Base-by-base conservation (phyloP, 1,284 basidiomycete species). In the Phellopilus nigrolimitatus region DNA sequence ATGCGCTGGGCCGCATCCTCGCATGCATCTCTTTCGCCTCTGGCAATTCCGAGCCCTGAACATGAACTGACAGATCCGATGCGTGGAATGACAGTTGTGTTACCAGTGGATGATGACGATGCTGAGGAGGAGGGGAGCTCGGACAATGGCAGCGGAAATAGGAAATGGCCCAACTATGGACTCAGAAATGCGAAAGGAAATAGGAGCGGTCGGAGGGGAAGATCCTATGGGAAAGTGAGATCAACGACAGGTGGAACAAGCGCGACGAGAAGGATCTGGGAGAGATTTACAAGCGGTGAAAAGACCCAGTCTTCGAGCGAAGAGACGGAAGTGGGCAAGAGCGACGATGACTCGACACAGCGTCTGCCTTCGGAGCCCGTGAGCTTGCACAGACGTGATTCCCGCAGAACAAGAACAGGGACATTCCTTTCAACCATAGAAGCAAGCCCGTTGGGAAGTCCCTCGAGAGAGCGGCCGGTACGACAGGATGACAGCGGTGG, bases 31-130 rank as follows among this genome's bases (percentile, higher is more conserved):
- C 78, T 89, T 46, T 81, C 86, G 1, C 91, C 91, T 0, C 73
- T 94, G 9, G 82, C 86, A 0, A 72, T 93, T 1, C 91, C 91
- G 2, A 90, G 86, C 27, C 91, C 91, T 0, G 91, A 94, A 63
- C 82, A 88, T 59, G 91, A 94, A 62, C 74, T 94, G 25, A 82
- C 83, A 5, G 91, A 93, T 64, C 91, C 91, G 0, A 82, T 93
- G 80, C 79, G 86, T 15, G 77, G 81, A 6, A 74, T 82, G 3
- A 79, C 73, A 13, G 74, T 86, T n/a, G 71, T 78, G 3, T 76
- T 88, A 38, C 84, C 84, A 2, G 79, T 48, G 27, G 53, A 55
- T 17, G 47, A 49, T 42, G 31, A 42, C 42, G 37, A 42, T 30
- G 30, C 46, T 6, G 51, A 53, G 30, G 50, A 49, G 24, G 51